phyloP scores from a whole-genome alignment of 371 early-diverging fungal genomes.

The Rhizomucor miehei region DNA sequence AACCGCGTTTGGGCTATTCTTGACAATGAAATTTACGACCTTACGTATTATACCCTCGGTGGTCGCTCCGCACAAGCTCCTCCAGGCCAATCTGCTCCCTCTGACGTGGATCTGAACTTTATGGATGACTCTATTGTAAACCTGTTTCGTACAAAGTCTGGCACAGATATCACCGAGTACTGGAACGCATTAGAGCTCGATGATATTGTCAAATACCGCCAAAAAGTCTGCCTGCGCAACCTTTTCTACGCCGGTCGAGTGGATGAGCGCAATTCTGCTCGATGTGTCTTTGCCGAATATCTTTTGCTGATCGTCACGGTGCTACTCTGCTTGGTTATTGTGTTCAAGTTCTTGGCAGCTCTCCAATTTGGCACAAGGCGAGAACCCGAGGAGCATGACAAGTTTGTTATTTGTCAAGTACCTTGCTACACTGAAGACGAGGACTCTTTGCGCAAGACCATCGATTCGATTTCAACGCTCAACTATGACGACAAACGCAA shows the following conservation, averaged over 20 bases:
- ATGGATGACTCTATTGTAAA: constrained; percentile 51
- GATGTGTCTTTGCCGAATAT: constrained; percentile 82
- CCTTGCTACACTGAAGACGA: constrained; percentile 79
- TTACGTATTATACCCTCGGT: constrained; percentile 51
- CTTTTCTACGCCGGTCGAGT: constrained; percentile 80
- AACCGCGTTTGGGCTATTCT: constrained; percentile 51
- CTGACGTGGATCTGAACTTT: constrained; percentile 32
- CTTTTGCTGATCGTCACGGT: constrained; percentile 72
- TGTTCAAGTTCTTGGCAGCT: constrained; percentile 87
- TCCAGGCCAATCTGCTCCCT: constrained; percentile 15
- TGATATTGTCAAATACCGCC: constrained; percentile 17
- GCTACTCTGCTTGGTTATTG: constrained; percentile 75
- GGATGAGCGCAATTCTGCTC: constrained; percentile 72
- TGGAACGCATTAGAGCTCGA: constrained; percentile 41
- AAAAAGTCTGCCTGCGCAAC: constrained; percentile 65
- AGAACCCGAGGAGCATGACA: constrained; percentile 75
- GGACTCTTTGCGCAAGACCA: constrained; percentile 61
- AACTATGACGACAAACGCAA: constrained; percentile 70
- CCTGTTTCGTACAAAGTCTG: constrained; percentile 55
- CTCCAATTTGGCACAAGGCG: constrained; percentile 60
- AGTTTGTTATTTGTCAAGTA: constrained; percentile 83
- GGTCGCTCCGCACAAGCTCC: constrained; percentile 22
- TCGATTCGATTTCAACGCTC: constrained; percentile 64
- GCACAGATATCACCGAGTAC: constrained; percentile 56
- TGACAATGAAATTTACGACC: constrained; percentile 59